Evolutionary conservation across 495 filamentous ascomycete species (phyloP).

Genomic region (Talaromyces stipitatus): DNA sequence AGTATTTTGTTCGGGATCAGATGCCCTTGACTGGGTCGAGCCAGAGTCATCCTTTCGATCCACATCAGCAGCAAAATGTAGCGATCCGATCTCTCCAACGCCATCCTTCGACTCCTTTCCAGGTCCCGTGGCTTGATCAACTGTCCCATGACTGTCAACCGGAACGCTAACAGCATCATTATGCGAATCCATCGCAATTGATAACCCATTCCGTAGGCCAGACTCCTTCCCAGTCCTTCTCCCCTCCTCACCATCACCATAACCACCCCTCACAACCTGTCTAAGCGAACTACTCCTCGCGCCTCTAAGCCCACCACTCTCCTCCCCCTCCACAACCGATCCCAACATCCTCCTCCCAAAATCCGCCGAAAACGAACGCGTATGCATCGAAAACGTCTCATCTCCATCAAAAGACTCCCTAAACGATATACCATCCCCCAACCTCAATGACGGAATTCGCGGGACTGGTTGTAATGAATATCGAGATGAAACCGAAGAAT

Average conservation of each 20-base stretch:
- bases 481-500: neutral
- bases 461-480: slow-evolving; percentile 2
- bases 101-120: neutral
- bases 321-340: neutral
- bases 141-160: neutral
- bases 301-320: neutral
- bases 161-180: neutral
- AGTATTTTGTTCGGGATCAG: neutral
- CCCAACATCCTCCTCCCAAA: neutral
- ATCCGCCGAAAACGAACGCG: slow-evolving; percentile 1
- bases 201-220: neutral
- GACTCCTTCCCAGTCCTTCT: neutral
- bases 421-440: neutral
- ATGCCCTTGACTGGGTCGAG: neutral
- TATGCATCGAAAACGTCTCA: neutral
- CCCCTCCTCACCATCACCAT: neutral
- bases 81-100: neutral
- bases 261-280: neutral
- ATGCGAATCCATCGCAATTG: neutral
- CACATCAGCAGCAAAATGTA: neutral
- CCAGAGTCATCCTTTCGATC: neutral
- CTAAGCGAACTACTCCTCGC: neutral
- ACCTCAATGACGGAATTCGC: slow-evolving; percentile 2
- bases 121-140: neutral
- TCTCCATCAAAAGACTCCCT: neutral